phyloP scores from a whole-genome alignment of 371 early-diverging fungal genomes.

The Syncephalastrum contaminatum region DNA sequence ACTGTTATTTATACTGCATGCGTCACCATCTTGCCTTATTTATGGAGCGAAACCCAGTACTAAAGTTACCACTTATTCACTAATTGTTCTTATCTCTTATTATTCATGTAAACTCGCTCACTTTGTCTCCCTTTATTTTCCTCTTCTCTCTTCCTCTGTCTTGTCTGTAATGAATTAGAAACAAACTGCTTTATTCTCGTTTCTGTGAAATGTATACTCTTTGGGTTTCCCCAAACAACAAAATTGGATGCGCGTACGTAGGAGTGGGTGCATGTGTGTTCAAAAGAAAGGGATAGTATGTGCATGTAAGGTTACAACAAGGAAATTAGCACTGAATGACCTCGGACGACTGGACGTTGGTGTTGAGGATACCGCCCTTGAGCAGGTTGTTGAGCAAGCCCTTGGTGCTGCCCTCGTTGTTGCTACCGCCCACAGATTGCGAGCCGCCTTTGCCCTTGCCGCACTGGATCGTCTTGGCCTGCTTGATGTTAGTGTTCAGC shows the following conservation, averaged over 20 bases:
- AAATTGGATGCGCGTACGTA: too few species aligned
- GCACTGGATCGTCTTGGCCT: not conserved
- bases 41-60: slow-evolving; percentile 54
- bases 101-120: not conserved
- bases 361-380: slow-evolving; percentile 3
- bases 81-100: not conserved
- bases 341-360: slow-evolving; percentile 1
- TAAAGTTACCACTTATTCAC: slow-evolving; percentile 19
- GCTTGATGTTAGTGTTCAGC: not conserved
- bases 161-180: not conserved
- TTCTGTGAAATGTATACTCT: not conserved
- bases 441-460: not conserved
- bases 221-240: not conserved
- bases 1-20: slow-evolving; percentile 56
- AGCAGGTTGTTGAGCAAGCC: slow-evolving; percentile 3
- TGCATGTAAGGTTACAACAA: not conserved
- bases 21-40: slow-evolving; percentile 53
- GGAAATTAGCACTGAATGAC: not conserved
- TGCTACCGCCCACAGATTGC: slow-evolving; percentile 1
- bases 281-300: too few species aligned
- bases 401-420: slow-evolving; percentile 1
- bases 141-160: not conserved
- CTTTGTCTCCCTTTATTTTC: not conserved
- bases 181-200: not conserved
- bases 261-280: too few species aligned